Evolutionary conservation across 1,284 basidiomycete genomes (phyloP), one percentile per base, ranked within the genome.

Genomic region (Ganoderma leucocontextum): DNA sequence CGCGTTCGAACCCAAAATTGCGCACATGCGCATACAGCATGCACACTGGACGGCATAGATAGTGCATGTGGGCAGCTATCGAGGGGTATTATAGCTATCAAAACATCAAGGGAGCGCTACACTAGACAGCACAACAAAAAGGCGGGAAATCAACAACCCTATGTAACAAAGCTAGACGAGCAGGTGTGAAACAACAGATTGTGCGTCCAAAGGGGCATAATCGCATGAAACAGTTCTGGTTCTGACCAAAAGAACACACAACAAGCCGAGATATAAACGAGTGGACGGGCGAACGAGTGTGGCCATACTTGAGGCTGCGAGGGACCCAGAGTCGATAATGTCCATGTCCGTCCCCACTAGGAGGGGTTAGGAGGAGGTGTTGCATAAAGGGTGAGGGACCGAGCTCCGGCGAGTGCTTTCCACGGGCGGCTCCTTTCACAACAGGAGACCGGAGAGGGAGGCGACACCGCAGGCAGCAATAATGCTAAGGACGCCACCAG

Each of bases 381-480:
- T 73, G 74, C 74, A 73, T 72, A 75, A 73, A 72, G 62, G 62
- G 33, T 35, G 52, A 19, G 39, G 63, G 59, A 47, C 57, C 58
- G 36, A 47, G 61, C 33, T 29, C 19, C 47, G 35, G 61, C 58
- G 47, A 35, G 29, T 36, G 65, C 60, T 67, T 60, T 60, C 65
- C 29, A 22, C 57, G 55, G n/a, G 47, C 22, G 2, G 29, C 36
- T 25, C 17, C 38, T 52, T 61, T 74, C 66, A 78, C 60, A 78
- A 67, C 62, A 78, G 70, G 25, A 76, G 65, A 13, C 75, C 75
- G 12, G 73, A 73, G 42, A 79, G 61, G n/a, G 74, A 70, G 33
- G 73, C 78, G 62, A 77, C 52, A 19, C 74, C 76, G 65, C 76
- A 77, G 13, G 75, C 75, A 1, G 71, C 73, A 59, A 77, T 68